Evolutionary conservation across 2,329 filamentous ascomycete species (phyloP), one percentile per base, ranked within the genome.

Genomic region (Leptosphaerulina australis): DNA sequence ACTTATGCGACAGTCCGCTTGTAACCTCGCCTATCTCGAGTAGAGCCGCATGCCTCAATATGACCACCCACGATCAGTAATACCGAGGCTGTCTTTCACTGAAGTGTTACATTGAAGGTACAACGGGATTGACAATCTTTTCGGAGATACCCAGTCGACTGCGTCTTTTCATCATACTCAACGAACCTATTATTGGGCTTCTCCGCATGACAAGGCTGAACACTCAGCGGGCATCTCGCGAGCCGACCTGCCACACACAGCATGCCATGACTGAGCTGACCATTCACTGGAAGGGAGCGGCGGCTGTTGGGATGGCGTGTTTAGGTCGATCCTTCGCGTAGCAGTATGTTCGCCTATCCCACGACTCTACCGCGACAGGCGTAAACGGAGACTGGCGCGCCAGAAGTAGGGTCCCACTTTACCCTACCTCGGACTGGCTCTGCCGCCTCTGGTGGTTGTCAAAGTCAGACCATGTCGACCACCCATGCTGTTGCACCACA

Each of bases 361-460:
- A 46, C 8, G n/a, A 26, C 37, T 31, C 25, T 20, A 21, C 10
- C 36, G 17, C 31, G 37, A 41, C 15, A 33, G 41, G 37, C 15
- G 33, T 41, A n/a, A n/a, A n/a, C n/a, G 31, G 39, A 33, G 30
- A 39, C 20, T 49, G 58, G 56, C 53, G 59, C 53, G 60, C 52
- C 54, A 55, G 37, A 37, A 55, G 55, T 49, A 54, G 53, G 58
- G 55, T 50, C 49, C 54, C 50, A 55, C 52, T 44, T 47, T 53
- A 51, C 38, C 38, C 43, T 50, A 37, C 37, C 53, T 39, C 55
- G 52, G 51, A 53, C 55, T 60, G 52, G 59, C 44, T 36, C 45
- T 62, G 44, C 47, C 43, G 54, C 46, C 44, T 44, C 37, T 58
- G 50, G 43, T 61, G 59, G 61, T 62, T 63, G 62, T 60, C 49